Evolutionary conservation across 2,329 filamentous ascomycete genomes (phyloP).

Genomic region (Arthroderma sp.): DNA sequence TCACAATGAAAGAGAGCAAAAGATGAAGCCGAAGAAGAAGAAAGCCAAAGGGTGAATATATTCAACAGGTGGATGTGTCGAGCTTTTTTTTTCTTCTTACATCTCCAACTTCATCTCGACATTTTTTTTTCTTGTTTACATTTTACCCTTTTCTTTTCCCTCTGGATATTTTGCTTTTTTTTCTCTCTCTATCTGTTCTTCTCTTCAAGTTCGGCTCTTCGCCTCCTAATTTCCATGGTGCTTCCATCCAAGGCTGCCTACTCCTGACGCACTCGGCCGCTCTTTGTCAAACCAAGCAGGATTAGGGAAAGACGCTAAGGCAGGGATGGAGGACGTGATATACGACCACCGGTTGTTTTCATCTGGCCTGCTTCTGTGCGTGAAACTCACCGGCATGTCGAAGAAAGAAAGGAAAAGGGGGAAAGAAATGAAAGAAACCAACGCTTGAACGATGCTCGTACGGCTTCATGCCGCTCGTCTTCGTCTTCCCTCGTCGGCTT

Average conservation of each 20-base stretch:
- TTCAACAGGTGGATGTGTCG: background rate
- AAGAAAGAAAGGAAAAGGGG: too few relatives aligned
- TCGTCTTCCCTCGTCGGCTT: too few relatives aligned
- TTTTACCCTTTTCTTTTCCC: conserved; percentile 1
- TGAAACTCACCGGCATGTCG: too few relatives aligned
- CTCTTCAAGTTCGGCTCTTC: background rate
- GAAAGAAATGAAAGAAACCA: too few relatives aligned
- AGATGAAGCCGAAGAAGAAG: conserved; percentile 1
- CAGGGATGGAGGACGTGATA: too few relatives aligned
- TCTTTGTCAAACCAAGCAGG: background rate
- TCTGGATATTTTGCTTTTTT: conserved; percentile 1
- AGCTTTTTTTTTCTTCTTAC: background rate
- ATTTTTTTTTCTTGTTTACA: conserved; percentile 2
- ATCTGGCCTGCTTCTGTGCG: too few relatives aligned
- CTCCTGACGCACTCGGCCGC: background rate
- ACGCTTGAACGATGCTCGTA: too few relatives aligned
- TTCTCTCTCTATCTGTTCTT: background rate
- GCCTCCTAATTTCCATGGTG: background rate
- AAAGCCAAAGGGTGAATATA: background rate
- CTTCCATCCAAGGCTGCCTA: background rate
- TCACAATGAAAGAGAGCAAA: background rate
- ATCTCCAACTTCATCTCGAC: background rate
- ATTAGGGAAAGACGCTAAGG: too few relatives aligned
- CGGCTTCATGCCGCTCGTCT: too few relatives aligned
- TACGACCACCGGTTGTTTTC: too few relatives aligned